These are phyloP conservation scores for Fusarium sambucinum DNA, from an alignment of 2,329 filamentous ascomycete species.

Conservation along the genomic window DNA sequence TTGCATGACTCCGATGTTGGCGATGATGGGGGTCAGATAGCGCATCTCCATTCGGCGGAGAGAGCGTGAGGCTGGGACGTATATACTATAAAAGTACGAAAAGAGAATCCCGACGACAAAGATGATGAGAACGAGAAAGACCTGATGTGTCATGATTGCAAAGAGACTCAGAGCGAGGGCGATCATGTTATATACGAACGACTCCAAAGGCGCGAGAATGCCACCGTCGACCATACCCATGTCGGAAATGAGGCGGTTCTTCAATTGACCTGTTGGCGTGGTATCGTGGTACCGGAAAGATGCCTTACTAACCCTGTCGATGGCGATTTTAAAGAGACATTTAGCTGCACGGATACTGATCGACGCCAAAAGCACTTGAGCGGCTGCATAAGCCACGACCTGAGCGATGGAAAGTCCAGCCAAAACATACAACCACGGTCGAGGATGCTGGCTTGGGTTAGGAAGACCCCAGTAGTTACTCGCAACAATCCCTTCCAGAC, in stretches of 20 bases:
- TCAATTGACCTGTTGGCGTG: conserved; percentile 87
- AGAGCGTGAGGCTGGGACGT: conserved; percentile 85
- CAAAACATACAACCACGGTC: conserved; percentile 80
- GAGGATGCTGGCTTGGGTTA: conserved; percentile 73
- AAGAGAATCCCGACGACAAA: conserved; percentile 75
- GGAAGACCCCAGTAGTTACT: conserved; percentile 60
- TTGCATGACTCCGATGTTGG: conserved; percentile 89
- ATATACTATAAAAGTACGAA: conserved; percentile 78
- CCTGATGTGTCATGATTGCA: conserved; percentile 84
- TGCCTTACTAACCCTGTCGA: conserved; percentile 79
- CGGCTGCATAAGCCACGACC: conserved; percentile 69
- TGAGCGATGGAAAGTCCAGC: conserved; percentile 73
- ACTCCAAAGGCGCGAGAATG: conserved; percentile 79
- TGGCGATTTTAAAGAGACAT: conserved; percentile 77
- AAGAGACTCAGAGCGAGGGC: conserved; percentile 78
- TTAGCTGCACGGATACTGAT: conserved; percentile 85
- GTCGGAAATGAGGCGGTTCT: conserved; percentile 92
- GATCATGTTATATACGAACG: conserved; percentile 77
- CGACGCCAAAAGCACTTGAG: conserved; percentile 76
- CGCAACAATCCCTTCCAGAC: conserved; percentile 31
- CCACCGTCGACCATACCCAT: conserved; percentile 90
- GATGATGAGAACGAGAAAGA: conserved; percentile 80
- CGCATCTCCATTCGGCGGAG: conserved; percentile 89
- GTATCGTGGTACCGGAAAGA: conserved; percentile 93
- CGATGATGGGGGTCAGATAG: conserved; percentile 87